A percentile compares a stretch with the other conserved stretches of the same genome.
These are phyloP conservation scores for Venturia pyrina DNA, from an alignment of 2,329 filamentous ascomycete species.

Conservation along the genomic window DNA sequence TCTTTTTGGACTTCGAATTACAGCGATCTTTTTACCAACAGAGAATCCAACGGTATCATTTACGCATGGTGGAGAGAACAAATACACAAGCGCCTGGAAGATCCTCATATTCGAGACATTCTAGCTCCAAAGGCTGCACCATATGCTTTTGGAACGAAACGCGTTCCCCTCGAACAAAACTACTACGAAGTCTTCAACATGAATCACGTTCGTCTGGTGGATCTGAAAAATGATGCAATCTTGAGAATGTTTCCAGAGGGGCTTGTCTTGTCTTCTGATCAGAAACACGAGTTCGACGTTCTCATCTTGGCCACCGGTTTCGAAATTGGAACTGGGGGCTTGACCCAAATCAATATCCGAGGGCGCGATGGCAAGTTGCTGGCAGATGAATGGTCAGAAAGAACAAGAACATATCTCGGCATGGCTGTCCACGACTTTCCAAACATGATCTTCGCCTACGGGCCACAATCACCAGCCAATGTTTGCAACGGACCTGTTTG, in stretches of 20 bases:
- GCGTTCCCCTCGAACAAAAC: conserved; percentile 37
- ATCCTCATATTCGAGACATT: conserved; percentile 34
- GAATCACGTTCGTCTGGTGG: conserved; percentile 32
- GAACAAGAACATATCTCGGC: conserved; percentile 44
- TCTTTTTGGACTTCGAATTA: conserved; percentile 34
- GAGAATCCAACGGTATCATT: conserved; percentile 32
- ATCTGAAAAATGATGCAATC: conserved; percentile 33
- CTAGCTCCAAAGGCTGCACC: conserved; percentile 34
- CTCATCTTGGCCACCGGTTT: conserved; percentile 34
- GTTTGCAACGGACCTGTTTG: conserved; percentile 2
- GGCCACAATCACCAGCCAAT: conserved; percentile 6
- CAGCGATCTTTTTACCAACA: conserved; percentile 30
- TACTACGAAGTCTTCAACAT: conserved; percentile 37
- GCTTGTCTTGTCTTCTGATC: conserved; percentile 29
- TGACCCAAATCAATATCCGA: conserved; percentile 27
- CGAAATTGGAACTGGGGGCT: conserved; percentile 18
- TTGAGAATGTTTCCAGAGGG: conserved; percentile 26
- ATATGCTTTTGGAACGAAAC: conserved; percentile 37
- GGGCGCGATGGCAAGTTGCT: conserved; percentile 37
- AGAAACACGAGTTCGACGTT: conserved; percentile 35
- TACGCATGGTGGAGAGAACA: conserved; percentile 40
- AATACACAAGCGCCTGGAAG: conserved; percentile 31
- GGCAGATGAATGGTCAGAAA: conserved; percentile 37
- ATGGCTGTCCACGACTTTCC: conserved; percentile 9
- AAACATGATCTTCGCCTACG: conserved; percentile 7